Conservation (phyloP, 495 filamentous ascomycete genomes). For the Wilcoxina mikolae region DNA sequence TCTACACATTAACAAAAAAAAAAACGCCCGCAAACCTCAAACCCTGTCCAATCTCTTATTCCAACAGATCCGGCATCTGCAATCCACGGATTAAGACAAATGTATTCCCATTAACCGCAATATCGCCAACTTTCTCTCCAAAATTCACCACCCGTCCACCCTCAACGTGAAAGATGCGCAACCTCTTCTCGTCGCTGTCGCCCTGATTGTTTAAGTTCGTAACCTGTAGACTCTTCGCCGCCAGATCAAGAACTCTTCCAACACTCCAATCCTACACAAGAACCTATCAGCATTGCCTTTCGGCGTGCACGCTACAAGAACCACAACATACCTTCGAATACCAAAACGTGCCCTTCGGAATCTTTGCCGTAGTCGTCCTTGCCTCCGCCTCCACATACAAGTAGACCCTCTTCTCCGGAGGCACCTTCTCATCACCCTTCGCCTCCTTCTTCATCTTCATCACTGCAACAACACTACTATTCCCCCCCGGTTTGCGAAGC, state of each 20-base stretch:
- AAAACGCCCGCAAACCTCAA: background rate
- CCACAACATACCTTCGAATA: slow-evolving; percentile 34
- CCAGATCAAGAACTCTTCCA: slow-evolving; percentile 73
- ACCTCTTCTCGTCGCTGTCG: slow-evolving; percentile 56
- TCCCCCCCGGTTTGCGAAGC: slow-evolving; percentile 32
- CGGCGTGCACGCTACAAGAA: background rate
- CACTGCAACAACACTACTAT: slow-evolving; percentile 40
- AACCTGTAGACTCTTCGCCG: slow-evolving; percentile 63
- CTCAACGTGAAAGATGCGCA: slow-evolving; percentile 86
- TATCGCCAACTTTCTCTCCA: slow-evolving; percentile 60
- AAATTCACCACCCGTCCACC: slow-evolving; percentile 74
- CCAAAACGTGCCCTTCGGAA: slow-evolving; percentile 66
- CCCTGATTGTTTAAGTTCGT: slow-evolving; percentile 80
- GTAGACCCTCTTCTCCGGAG: slow-evolving; percentile 68
- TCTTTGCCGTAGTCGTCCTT: slow-evolving; percentile 56
- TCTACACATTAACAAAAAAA: background rate
- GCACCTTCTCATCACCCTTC: slow-evolving; percentile 72
- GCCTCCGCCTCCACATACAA: slow-evolving; percentile 74
- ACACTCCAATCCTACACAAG: slow-evolving; percentile 65
- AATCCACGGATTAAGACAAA: slow-evolving; percentile 79
- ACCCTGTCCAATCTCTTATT: slow-evolving; percentile 7
- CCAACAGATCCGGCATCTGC: slow-evolving; percentile 38
- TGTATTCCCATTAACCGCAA: slow-evolving; percentile 63
- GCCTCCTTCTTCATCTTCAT: slow-evolving; percentile 69
- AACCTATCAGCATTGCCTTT: background rate